phyloP scores from a whole-genome alignment of 2,329 filamentous ascomycete genomes.

The Colletotrichum cuscutae region DNA sequence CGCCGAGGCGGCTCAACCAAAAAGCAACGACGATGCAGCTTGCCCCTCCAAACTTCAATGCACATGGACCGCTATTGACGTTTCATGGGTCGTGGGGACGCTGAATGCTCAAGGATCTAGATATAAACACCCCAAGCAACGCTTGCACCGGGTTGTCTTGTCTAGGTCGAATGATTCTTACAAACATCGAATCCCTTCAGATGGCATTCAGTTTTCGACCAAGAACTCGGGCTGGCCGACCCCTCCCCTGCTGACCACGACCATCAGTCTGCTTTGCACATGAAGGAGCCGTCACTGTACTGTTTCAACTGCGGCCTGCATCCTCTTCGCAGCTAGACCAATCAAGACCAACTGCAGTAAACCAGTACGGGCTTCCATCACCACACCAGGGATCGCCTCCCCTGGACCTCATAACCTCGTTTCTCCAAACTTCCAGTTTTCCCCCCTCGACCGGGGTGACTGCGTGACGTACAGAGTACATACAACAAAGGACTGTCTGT shows the following conservation, averaged over 20 bases:
- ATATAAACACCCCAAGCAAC: neutral
- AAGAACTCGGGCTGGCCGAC: slow-evolving; percentile 7
- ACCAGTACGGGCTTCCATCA: neutral
- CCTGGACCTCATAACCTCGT: neutral
- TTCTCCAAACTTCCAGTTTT: neutral
- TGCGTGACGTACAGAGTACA: neutral
- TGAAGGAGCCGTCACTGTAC: neutral
- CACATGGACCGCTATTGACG: too few relatives aligned
- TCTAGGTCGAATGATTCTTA: neutral
- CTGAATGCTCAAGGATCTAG: neutral
- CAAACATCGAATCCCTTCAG: neutral
- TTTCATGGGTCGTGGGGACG: neutral
- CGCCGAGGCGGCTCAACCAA: slow-evolving; percentile 6
- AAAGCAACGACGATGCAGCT: neutral
- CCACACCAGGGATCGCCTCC: slow-evolving; percentile 7
- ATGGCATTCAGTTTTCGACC: neutral
- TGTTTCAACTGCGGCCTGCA: neutral
- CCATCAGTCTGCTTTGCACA: neutral
- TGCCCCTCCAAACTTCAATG: too few relatives aligned
- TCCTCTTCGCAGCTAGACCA: neutral
- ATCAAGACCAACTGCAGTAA: neutral
- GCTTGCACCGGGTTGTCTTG: neutral
- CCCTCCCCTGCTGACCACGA: neutral
- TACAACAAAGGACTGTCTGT: neutral
- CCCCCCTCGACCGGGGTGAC: neutral